Evolutionary conservation across 345 rosid species (phyloP), one percentile per base, ranked within the genome.

Genomic region (Gossypium raimondii): DNA sequence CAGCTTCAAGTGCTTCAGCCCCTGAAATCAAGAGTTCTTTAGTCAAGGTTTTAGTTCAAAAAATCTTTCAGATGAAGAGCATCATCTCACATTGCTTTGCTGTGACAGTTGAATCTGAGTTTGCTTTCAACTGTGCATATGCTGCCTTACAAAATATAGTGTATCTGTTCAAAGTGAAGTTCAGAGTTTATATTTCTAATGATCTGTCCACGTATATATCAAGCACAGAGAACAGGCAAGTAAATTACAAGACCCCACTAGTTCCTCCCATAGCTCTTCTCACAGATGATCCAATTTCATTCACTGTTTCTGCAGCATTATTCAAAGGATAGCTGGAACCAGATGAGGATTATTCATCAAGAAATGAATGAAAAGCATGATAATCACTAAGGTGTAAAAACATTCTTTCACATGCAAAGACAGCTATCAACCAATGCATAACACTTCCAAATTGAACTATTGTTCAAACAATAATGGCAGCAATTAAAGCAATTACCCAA

Each of bases 251-350:
- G 63, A 92, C 90, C 75, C 99, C 99, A 65, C 99, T 92, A 69
- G 98, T 94, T 27, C 98, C 98, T 75, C 98, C 98, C 98, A 92
- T 92, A 66, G 87, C 93, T 86, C 90, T 89, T 81, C 86, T 85
- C 78, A 92, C 75, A 67, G 98, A 85, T 77, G 90, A 86, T 72
- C 96, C 97, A 75, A 94, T 94, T 81, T 94, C 96, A 64, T 87
- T 88, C 50, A 92, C 85, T 63, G 98, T 94, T 85, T 94, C 98
- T 0, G 92, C 89, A 68, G 91, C 92, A 85, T 94, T 93, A 61
- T 92, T 92, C 78, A 92, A 86, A 56, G 98, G 98, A 87, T 91
- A 94, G 80, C 98, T 94, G 85, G 67, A 53, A 80, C 41, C 70
- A 84, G 47, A 20, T 80, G 63, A 82, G 70, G 55, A 43, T 3